phyloP scores from a whole-genome alignment of 164 flowering plant species.

The Amborella trichopoda region DNA sequence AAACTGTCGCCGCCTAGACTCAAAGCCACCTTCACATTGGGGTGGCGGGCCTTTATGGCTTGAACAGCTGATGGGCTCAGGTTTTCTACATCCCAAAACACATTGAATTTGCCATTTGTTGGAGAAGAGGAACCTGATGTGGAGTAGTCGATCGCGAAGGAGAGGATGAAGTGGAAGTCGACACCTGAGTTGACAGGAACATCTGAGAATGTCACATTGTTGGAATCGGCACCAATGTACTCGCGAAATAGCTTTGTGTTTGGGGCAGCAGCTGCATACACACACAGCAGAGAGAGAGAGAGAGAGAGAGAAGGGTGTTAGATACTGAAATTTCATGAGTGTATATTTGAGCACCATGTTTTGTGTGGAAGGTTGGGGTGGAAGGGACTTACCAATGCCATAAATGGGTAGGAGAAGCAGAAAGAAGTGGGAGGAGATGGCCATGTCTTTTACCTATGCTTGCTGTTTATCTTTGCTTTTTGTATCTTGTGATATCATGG shows the following conservation, averaged over 20 bases:
- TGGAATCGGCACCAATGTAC: slow-evolving; percentile 55
- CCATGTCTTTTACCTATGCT: too few species aligned
- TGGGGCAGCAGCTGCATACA: slow-evolving; percentile 10
- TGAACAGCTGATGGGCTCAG: slow-evolving; percentile 31
- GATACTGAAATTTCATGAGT: too few species aligned
- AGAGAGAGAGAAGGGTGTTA: background rate
- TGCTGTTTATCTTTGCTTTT: too few species aligned
- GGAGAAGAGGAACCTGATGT: slow-evolving; percentile 24
- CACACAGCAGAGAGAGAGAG: background rate
- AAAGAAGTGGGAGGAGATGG: too few species aligned
- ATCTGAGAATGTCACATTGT: slow-evolving; percentile 35
- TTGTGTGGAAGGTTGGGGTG: too few species aligned
- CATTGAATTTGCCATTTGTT: slow-evolving; percentile 44
- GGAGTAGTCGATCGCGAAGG: slow-evolving; percentile 57
- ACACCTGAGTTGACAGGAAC: slow-evolving; percentile 34
- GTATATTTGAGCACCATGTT: too few species aligned
- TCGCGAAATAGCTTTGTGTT: slow-evolving; percentile 25
- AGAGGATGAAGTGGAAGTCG: slow-evolving; percentile 51
- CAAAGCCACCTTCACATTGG: slow-evolving; percentile 38
- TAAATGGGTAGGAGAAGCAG: too few species aligned
- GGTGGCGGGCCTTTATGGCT: slow-evolving; percentile 21
- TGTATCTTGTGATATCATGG: too few species aligned
- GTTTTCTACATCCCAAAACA: slow-evolving; percentile 40
- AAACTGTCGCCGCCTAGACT: slow-evolving; percentile 50
- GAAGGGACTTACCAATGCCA: too few species aligned